Base-by-base conservation (phyloP, 139 green algal species). In the Coelastrella sp. region DNA sequence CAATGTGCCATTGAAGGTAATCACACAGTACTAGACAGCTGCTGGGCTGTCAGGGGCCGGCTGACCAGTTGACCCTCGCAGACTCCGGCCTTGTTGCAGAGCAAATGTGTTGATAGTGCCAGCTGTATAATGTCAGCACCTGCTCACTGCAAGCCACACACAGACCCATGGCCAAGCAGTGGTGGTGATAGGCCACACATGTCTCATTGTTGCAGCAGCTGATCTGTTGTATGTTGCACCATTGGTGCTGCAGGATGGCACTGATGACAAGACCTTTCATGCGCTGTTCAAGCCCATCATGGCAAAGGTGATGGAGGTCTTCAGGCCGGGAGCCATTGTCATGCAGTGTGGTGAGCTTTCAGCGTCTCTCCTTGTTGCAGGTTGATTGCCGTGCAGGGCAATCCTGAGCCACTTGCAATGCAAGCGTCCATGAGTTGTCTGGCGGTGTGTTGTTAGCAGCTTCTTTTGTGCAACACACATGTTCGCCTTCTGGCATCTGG, bases 291-390 rank as follows among this genome's bases (percentile, higher is more conserved):
- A 96, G 90, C 96, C 95, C 56, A 95, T 98, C 88, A 96, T 99
- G 91, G 61, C 73, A 19, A 94, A 96, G n/a, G 91, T 99, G 22
- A 98, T 99, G 95, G 95, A 99, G 92, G 91, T 97, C 17, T 99
- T 98, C 93, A 88, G 95, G 83, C 98, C 98, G 11, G 96, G 96
- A 73, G 98, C 96, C 19, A 96, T 99, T n/a, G 98, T 99, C 11
- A 95, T 99, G 82, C 98, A 99, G 93, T 98, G 96, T 82, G 97
- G 96, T 95, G 60, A 87, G 90, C 35, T 49, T 49, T 3, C 35
- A 49, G 35, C 35, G 35, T 49, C 35, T 49, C 35, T 49, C 35
- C 35, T 3, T 49, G 35, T 49, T 49, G 35, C 35, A 49, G 35
- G 35, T 49, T 49, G 35, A 49, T 49, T 49, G 35, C 3, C 35